phyloP scores from a whole-genome alignment of 1,284 basidiomycete species.

The Ganoderma leucocontextum region DNA sequence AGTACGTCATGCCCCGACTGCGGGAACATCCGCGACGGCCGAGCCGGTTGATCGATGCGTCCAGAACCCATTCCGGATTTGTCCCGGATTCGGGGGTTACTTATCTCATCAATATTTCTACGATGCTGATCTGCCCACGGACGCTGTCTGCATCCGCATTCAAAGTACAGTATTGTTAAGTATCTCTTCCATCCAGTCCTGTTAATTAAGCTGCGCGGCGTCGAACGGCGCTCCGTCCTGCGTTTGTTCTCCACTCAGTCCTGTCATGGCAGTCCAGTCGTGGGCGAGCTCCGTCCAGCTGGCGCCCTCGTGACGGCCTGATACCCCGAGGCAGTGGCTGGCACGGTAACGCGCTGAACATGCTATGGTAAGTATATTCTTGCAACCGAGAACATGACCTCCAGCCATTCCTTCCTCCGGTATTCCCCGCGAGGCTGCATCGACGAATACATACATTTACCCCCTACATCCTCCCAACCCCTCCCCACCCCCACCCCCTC shows the following conservation, averaged over 20 bases:
- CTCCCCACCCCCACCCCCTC: slow-evolving; percentile 32
- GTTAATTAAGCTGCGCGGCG: not conserved
- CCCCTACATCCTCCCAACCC: slow-evolving; percentile 14
- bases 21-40: not conserved
- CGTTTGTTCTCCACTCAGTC: slow-evolving; percentile 13
- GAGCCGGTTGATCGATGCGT: not conserved
- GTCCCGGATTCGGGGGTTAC: slow-evolving; percentile 5
- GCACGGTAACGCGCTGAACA: slow-evolving; percentile 16
- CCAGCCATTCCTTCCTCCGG: slow-evolving; percentile 35
- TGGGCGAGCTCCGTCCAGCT: slow-evolving; percentile 30
- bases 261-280: slow-evolving; percentile 20
- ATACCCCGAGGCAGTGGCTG: slow-evolving; percentile 31
- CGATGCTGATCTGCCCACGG: not conserved
- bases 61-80: slow-evolving; percentile 2
- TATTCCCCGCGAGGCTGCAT: slow-evolving; percentile 36
- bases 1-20: slow-evolving; percentile 29
- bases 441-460: slow-evolving; percentile 34
- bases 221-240: slow-evolving; percentile 10
- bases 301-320: slow-evolving; percentile 29
- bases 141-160: not conserved
- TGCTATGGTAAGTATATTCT: slow-evolving; percentile 25
- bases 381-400: slow-evolving; percentile 34
- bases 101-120: not conserved
- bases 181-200: not conserved
- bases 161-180: not conserved